phyloP scores from a whole-genome alignment of 2,329 filamentous ascomycete species.

The Ceratocystis cacaofunesta region DNA sequence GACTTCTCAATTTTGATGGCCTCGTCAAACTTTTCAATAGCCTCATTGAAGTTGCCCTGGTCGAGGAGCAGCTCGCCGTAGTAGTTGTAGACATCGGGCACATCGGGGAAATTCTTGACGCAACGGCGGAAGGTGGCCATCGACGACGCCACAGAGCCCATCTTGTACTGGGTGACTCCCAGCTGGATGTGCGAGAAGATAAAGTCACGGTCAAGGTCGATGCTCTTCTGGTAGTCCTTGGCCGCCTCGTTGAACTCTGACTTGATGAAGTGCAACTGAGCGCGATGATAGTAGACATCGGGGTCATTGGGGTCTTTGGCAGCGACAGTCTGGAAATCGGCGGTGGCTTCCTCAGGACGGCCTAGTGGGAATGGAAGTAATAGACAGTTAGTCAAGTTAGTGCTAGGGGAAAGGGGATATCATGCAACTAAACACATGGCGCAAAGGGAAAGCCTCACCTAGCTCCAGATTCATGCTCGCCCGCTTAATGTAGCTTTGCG shows the following conservation, averaged over 20 bases:
- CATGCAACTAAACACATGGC: conserved; percentile 4
- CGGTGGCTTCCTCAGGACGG: conserved; percentile 69
- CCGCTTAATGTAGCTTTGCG: conserved; percentile 96
- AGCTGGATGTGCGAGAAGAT: conserved; percentile 99
- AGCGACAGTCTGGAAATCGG: conserved; percentile 76
- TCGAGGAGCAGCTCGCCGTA: conserved; percentile 94
- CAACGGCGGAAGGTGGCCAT: conserved; percentile 97
- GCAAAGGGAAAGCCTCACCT: conserved; percentile 26
- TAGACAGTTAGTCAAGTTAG: no score
- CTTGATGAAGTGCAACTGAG: conserved; percentile 95
- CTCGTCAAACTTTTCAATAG: conserved; percentile 93
- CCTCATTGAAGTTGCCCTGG: conserved; percentile 88
- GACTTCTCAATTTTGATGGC: conserved; percentile 98
- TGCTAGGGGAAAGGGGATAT: no score
- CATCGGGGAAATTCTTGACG: conserved; percentile 95
- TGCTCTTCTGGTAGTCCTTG: conserved; percentile 98
- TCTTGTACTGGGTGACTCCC: conserved; percentile 98
- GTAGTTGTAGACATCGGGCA: conserved; percentile 98
- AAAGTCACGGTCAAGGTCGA: conserved; percentile 87
- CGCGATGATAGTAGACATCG: conserved; percentile 97
- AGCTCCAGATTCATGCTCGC: conserved; percentile 96
- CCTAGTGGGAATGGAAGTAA: conserved; percentile 23
- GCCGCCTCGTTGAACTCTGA: conserved; percentile 84
- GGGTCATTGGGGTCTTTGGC: conserved; percentile 76
- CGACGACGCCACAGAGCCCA: conserved; percentile 91